Conservation (phyloP, 2,329 filamentous ascomycete genomes). For the Fusarium coffeatum region DNA sequence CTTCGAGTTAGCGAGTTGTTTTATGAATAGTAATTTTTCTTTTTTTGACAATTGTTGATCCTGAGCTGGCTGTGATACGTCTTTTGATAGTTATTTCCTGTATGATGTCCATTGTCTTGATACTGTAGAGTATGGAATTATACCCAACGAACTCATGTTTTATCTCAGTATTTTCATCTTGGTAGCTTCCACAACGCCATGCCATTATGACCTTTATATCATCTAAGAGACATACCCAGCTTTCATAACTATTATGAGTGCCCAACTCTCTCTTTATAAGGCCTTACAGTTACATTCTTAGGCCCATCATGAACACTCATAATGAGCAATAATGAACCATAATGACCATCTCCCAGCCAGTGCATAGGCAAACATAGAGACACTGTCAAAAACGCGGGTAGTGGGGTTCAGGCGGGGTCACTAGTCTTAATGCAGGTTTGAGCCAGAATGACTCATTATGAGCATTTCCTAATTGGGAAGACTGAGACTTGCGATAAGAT, state of each 20-base stretch:
- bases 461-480: slow-evolving; percentile 31
- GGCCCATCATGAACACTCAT: neutral
- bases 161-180: neutral
- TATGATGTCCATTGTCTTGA: too few relatives aligned
- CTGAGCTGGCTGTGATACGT: neutral
- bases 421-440: slow-evolving; percentile 40
- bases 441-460: slow-evolving; percentile 52
- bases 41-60: slow-evolving; percentile 18
- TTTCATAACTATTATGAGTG: neutral
- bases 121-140: neutral
- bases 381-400: slow-evolving; percentile 15
- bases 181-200: neutral
- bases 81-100: neutral
- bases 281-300: neutral
- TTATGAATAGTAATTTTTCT: neutral
- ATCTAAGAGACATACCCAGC: too few relatives aligned
- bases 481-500: neutral
- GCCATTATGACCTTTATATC: neutral
- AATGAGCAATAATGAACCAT: slow-evolving; percentile 45
- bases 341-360: slow-evolving; percentile 20
- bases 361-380: neutral
- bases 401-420: slow-evolving; percentile 2
- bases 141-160: too few relatives aligned
- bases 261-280: neutral
- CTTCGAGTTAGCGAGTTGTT: slow-evolving; percentile 23